Base-by-base conservation (phyloP, 306 rosid genomes). In the Vachellia pachyceras region DNA sequence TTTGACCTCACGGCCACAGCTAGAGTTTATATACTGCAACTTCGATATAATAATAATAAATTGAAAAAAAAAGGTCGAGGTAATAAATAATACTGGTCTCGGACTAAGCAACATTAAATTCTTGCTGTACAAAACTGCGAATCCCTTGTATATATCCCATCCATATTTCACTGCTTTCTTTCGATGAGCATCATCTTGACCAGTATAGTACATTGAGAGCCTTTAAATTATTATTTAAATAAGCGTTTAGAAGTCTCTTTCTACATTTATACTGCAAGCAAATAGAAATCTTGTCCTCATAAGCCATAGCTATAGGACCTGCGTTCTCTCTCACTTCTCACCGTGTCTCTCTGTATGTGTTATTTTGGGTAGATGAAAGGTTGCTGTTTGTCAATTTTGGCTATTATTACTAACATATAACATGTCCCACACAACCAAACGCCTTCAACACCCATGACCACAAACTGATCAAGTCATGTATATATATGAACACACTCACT, bases 371-470 rank as follows among this genome's bases (percentile, higher is more conserved):
- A 68, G 55, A 61, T 79, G 79, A 71, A 83, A 82, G 78, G 85
- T 83, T 82, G 84, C 25, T 82, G 88, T 85, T 80, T 76, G 93
- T 89, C 84, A 84, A 82, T 84, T 86, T 83, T 79, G 40, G 85
- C 84, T 87, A 83, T 86, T 80, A 80, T 17, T 37, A 17, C 70
- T 58, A 73, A 73, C 71, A 82, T 44, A 64, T 29, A 41, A 82
- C 37, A 50, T 78, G 84, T 41, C 80, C 89, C 85, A 77, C 86
- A 55, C 63, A 80, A 73, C 80, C 78, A 86, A 76, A 73, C 67
- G 29, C 72, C 49, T 65, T 50, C 81, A 40, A 35, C 44, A 79
- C 77, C 76, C n/a, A 85, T 7, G 52, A 73, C 83, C 13, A 12
- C 10, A 5, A n/a, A 20, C 65, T 73, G 1, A 73, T 67, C 78